Evolutionary conservation across 108 stramenopile species (phyloP), one percentile per base, ranked within the genome.

Genomic region (Stephanodiscus minutulus): DNA sequence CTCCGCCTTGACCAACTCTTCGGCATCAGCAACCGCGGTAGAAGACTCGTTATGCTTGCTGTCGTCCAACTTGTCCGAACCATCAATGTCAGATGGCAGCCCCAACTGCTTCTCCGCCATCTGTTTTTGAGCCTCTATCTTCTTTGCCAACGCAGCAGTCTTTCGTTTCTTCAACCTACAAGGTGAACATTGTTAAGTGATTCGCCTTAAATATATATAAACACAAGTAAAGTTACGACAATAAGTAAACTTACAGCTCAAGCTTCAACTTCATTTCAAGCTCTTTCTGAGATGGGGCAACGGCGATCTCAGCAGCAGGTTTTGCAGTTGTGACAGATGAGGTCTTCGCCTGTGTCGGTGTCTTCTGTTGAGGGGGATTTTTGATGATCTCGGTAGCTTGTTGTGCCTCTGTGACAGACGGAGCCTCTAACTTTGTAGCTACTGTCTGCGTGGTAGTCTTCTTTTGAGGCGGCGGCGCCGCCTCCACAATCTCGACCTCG

Each of bases 181-280:
- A 5, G 10, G 37, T 17, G 39, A 33, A n/a, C 43, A 63, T 27
- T 15, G 35, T n/a, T n/a, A n/a, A n/a, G n/a, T n/a, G n/a, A n/a
- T n/a, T n/a, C n/a, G n/a, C n/a, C 6, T 20, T 20, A 21, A 43
- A 61, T 13, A 36, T 33, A 24, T 25, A 5, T 55, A 55, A 21
- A 55, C 20, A 55, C 2, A 25, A 55, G 4, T 29, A 22, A 57
- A 31, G 0, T 5, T 29, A 1, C 17, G 29, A 13, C 7, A 3
- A 11, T 24, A 17, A 43, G 3, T 47, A 44, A 43, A 47, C 62
- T 63, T 41, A 62, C 53, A 81, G 41, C 53, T 64, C 28, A 67
- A 81, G 56, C 11, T 63, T 80, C 62, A 55, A 24, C 52, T 73
- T 80, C 72, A 73, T 73, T 55, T 73, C 67, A 56, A 35, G 49